These are phyloP conservation scores for Penicillium sp. DNA, from an alignment of 2,329 filamentous ascomycete genomes.

Conservation along the genomic window DNA sequence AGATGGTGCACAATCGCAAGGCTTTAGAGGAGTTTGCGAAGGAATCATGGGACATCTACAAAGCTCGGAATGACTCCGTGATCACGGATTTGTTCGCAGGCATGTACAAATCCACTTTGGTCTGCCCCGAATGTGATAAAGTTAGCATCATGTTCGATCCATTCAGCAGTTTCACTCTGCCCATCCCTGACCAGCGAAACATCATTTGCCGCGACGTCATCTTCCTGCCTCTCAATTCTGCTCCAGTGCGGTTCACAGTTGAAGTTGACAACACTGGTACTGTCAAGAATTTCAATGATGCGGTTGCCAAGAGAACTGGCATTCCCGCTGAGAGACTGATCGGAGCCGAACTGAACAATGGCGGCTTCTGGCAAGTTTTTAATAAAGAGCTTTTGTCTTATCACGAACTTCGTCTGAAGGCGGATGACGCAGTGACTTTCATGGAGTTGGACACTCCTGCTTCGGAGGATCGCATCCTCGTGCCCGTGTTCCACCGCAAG, in stretches of 20 bases:
- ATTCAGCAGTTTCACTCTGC: conserved; percentile 90
- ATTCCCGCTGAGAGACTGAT: conserved; percentile 64
- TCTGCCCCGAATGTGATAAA: conserved; percentile 88
- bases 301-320: conserved; percentile 55
- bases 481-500: conserved; percentile 50
- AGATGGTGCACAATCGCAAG: conserved; percentile 80
- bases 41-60: conserved; percentile 88
- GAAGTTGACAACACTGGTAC: conserved; percentile 72
- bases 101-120: conserved; percentile 96
- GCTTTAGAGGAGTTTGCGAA: conserved; percentile 84
- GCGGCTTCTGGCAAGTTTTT: conserved; percentile 84
- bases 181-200: conserved; percentile 75
- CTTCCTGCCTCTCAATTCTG: conserved; percentile 74
- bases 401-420: conserved; percentile 57
- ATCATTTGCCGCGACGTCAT: conserved; percentile 75
- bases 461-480: conserved; percentile 47
- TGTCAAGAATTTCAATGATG: conserved; percentile 53
- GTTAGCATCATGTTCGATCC: conserved; percentile 99
- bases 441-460: conserved; percentile 71
- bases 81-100: conserved; percentile 95
- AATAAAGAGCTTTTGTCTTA: conserved; percentile 65
- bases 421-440: conserved; percentile 47
- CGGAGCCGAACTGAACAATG: conserved; percentile 77
- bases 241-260: conserved; percentile 70
- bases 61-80: conserved; percentile 88